These are phyloP conservation scores for Cystobasidium sp. DNA, from an alignment of 1,284 basidiomycete species.

Conservation along the genomic window DNA sequence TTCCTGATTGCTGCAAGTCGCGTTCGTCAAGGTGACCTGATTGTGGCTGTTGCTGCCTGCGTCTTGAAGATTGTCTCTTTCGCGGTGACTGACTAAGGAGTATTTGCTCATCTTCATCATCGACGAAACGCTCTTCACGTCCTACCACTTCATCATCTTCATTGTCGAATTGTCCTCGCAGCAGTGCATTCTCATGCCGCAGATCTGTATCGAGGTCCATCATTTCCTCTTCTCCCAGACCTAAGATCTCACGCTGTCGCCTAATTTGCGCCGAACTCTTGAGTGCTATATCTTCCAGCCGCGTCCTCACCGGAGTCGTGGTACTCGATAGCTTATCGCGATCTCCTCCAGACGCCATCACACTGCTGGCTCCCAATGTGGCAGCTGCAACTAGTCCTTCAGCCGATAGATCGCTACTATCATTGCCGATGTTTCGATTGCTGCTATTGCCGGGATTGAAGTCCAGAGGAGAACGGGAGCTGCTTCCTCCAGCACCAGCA, in stretches of 20 bases:
- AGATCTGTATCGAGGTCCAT: conserved; percentile 42
- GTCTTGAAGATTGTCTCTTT: conserved; percentile 8
- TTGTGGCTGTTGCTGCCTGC: neutral
- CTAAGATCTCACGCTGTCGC: conserved; percentile 29
- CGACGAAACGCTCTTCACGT: neutral
- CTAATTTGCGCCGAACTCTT: conserved; percentile 43
- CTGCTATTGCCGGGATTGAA: neutral
- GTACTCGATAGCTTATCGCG: neutral
- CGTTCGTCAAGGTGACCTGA: neutral
- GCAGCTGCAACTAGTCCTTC: conserved; percentile 13
- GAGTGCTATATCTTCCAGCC: conserved; percentile 41
- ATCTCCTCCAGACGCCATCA: neutral
- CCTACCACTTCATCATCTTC: neutral
- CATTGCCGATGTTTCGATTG: conserved; percentile 5
- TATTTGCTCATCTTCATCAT: neutral
- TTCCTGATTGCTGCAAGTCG: neutral
- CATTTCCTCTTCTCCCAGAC: conserved; percentile 35
- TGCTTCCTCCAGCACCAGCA: neutral
- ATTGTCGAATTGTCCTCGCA: conserved; percentile 8
- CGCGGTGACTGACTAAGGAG: neutral
- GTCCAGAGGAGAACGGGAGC: conserved; percentile 2
- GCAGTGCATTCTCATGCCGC: conserved; percentile 25
- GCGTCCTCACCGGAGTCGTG: conserved; percentile 36
- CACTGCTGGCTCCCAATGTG: conserved; percentile 1
- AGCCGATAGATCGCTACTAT: conserved; percentile 17